Percentiles rank a stretch among this genome's conserved stretches.
Evolutionary conservation across 345 rosid species (phyloP).

Genomic region (Eutrema yunnanense): DNA sequence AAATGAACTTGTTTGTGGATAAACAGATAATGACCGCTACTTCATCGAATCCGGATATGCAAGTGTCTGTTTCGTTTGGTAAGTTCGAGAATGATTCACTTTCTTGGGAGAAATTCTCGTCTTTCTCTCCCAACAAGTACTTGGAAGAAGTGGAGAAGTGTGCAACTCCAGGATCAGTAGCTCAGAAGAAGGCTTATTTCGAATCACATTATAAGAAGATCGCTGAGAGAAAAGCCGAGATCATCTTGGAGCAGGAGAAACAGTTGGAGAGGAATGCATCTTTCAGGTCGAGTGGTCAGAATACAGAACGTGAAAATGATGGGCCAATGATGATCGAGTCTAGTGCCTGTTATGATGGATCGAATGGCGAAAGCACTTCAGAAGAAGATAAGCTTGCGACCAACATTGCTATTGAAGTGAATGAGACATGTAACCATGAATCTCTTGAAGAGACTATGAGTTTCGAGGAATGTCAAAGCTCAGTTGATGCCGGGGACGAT

Average conservation of each 20-base stretch:
- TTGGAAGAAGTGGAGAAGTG: constrained; percentile 92
- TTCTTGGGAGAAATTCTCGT: constrained; percentile 87
- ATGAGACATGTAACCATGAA: constrained; percentile 6
- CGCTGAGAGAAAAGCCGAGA: constrained; percentile 72
- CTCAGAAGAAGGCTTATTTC: constrained; percentile 86
- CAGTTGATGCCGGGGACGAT: constrained; percentile 13
- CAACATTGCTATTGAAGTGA: constrained; percentile 27
- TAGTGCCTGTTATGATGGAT: constrained; percentile 9
- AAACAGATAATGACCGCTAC: constrained; percentile 37
- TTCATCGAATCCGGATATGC: constrained; percentile 44
- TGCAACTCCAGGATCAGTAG: constrained; percentile 94
- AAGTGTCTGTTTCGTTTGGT: constrained; percentile 84
- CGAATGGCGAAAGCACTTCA: constrained; percentile 20
- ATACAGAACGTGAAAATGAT: constrained; percentile 4
- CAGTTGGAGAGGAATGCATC: constrained; percentile 31
- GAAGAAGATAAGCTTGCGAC: constrained; percentile 28
- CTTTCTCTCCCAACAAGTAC: constrained; percentile 91
- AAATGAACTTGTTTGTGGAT: constrained; percentile 9
- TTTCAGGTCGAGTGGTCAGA: constrained; percentile 12
- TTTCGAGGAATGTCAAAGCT: constrained; percentile 29
- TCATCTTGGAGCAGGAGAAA: constrained; percentile 48
- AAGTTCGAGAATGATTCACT: constrained; percentile 77
- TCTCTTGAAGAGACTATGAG: constrained; percentile 33
- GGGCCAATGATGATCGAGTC: constrained; percentile 14
- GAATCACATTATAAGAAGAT: constrained; percentile 96